phyloP scores from a whole-genome alignment of 345 rosid genomes.

The Mallotus nudiflorus region DNA sequence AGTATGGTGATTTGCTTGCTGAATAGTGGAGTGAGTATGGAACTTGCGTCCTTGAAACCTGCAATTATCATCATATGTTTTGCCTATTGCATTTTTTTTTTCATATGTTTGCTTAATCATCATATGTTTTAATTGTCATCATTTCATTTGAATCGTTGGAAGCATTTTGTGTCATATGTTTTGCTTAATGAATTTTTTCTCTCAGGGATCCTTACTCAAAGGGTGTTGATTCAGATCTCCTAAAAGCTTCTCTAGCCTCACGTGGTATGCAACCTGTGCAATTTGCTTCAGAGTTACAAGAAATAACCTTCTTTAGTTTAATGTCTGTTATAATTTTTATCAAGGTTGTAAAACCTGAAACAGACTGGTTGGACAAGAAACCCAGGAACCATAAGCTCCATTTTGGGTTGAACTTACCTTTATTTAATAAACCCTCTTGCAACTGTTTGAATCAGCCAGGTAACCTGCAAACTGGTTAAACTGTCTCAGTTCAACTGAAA shows the following conservation, averaged over 20 bases:
- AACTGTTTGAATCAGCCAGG: too few species aligned
- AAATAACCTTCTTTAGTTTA: background rate
- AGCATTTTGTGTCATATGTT: background rate
- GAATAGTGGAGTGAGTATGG: too few species aligned
- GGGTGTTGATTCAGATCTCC: slow-evolving; percentile 55
- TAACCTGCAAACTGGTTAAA: too few species aligned
- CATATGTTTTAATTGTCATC: too few species aligned
- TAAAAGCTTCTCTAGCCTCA: slow-evolving; percentile 59
- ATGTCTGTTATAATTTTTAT: background rate
- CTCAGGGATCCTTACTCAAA: slow-evolving; percentile 59
- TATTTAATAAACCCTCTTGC: too few species aligned
- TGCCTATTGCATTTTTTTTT: background rate
- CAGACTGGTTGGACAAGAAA: too few species aligned
- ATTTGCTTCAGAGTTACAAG: background rate
- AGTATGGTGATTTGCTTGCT: background rate
- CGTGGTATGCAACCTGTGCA: slow-evolving; percentile 36
- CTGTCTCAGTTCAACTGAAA: too few species aligned
- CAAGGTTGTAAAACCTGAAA: too few species aligned
- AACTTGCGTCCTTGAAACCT: background rate
- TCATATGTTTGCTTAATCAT: too few species aligned
- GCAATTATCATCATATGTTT: background rate
- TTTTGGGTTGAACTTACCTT: too few species aligned
- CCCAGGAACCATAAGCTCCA: too few species aligned
- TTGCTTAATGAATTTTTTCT: background rate
- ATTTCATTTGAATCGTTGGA: too few species aligned